Conservation (phyloP, 176 grass and related monocot genomes). For the Thalia dealbata region DNA sequence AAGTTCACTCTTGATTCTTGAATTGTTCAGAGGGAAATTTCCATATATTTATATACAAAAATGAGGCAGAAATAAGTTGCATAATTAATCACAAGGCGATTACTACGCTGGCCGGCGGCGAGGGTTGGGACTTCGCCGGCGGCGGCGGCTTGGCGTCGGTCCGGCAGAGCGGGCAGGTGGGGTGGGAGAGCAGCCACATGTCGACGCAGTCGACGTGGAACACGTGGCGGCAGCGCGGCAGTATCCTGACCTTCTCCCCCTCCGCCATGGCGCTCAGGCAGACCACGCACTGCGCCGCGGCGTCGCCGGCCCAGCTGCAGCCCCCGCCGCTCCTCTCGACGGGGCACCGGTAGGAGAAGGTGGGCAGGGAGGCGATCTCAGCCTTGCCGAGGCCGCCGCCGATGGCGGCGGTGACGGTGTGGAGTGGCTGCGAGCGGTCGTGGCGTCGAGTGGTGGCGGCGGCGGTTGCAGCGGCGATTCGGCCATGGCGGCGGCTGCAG, state of each 20-base stretch:
- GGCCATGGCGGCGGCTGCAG: neutral
- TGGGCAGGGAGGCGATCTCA: constrained; percentile 33
- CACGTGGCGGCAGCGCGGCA: constrained; percentile 42
- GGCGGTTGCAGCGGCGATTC: neutral
- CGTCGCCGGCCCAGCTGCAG: neutral
- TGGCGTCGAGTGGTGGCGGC: neutral
- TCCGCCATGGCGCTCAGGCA: constrained; percentile 53
- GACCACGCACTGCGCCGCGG: constrained; percentile 23
- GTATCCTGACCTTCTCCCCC: constrained; percentile 44
- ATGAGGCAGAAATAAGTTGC: too few species aligned
- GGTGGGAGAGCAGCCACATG: constrained; percentile 44
- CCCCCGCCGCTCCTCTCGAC: neutral
- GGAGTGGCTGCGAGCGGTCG: neutral
- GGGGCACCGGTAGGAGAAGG: constrained; percentile 23
- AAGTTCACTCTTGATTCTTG: too few species aligned
- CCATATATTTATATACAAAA: too few species aligned
- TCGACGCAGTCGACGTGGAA: constrained; percentile 78
- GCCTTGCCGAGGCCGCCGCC: neutral
- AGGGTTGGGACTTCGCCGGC: neutral
- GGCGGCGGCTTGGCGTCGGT: neutral
- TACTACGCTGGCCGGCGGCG: neutral
- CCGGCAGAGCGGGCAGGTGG: constrained; percentile 59
- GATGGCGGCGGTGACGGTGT: neutral
- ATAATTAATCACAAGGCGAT: too few species aligned
- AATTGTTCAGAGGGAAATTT: too few species aligned